A percentile compares a stretch with the other conserved stretches of the same genome.
Conservation (phyloP, 495 filamentous ascomycete genomes). For the Chlorociboria aeruginascens region DNA sequence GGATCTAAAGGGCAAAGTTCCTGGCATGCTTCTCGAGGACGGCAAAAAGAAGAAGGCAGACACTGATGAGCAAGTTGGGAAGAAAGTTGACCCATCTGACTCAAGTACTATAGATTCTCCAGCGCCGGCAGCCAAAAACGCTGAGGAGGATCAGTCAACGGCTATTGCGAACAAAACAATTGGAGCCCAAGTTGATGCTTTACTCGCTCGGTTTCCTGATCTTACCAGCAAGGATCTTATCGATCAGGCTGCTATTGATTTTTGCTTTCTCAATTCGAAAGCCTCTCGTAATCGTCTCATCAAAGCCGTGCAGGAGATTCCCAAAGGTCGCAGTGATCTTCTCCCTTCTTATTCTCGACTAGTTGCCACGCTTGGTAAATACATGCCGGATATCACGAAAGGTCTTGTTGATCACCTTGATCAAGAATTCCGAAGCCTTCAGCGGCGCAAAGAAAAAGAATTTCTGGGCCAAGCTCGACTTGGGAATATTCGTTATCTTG, state of each 20-base stretch:
- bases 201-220: slow-evolving; percentile 79
- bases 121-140: slow-evolving; percentile 1
- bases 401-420: slow-evolving; percentile 90
- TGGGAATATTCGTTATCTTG: slow-evolving; percentile 91
- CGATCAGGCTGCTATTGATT: slow-evolving; percentile 86
- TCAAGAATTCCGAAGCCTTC: slow-evolving; percentile 91
- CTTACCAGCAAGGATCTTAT: slow-evolving; percentile 83
- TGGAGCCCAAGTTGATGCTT: slow-evolving; percentile 88
- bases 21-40: slow-evolving; percentile 84
- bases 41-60: slow-evolving; percentile 86
- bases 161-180: slow-evolving; percentile 95
- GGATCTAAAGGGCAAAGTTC: slow-evolving; percentile 91
- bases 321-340: slow-evolving; percentile 87
- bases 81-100: slow-evolving; percentile 36
- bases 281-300: slow-evolving; percentile 88
- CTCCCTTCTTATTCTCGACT: slow-evolving; percentile 84
- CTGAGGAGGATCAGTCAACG: slow-evolving; percentile 76
- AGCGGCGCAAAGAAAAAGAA: slow-evolving; percentile 97
- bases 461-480: slow-evolving; percentile 89
- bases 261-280: slow-evolving; percentile 97
- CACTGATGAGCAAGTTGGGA: slow-evolving; percentile 52
- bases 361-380: slow-evolving; percentile 84
- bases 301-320: slow-evolving; percentile 88
- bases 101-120: slow-evolving; percentile 19
- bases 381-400: slow-evolving; percentile 85